phyloP scores from a whole-genome alignment of 2,329 filamentous ascomycete genomes.

The Talaromyces sp. region DNA sequence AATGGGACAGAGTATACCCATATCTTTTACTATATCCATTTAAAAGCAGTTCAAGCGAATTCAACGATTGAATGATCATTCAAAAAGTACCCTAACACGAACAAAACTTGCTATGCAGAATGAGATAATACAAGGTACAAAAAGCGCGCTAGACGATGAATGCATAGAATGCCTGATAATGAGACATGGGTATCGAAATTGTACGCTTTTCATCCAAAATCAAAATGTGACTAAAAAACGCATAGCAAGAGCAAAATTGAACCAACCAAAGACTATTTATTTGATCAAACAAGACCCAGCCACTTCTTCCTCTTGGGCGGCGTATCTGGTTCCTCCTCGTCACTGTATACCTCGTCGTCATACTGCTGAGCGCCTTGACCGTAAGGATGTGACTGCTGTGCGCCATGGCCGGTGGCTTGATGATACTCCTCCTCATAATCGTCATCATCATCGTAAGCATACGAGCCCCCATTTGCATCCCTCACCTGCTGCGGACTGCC shows the following conservation, averaged over 20 bases:
- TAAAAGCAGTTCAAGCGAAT: not conserved
- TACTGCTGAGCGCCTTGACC: not conserved
- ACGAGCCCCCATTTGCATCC: not conserved
- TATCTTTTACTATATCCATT: no score
- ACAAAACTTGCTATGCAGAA: not conserved
- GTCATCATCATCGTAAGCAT: constrained; percentile 21
- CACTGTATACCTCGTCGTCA: constrained; percentile 18
- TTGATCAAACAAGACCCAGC: constrained; percentile 27
- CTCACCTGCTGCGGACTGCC: not conserved
- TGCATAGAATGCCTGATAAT: not conserved
- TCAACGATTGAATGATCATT: not conserved
- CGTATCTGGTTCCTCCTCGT: constrained; percentile 14
- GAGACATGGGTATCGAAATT: constrained; percentile 13
- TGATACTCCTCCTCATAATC: constrained; percentile 18
- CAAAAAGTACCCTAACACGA: not conserved
- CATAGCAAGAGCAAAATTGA: not conserved
- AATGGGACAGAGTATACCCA: no score
- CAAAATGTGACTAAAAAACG: not conserved
- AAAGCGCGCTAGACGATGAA: constrained; percentile 4
- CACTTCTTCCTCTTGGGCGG: constrained; percentile 33
- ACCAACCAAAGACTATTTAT: not conserved
- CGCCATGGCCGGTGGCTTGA: not conserved
- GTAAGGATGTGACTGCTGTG: not conserved
- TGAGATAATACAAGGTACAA: not conserved
- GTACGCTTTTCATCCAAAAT: constrained; percentile 3